Conservation (phyloP, 805 yeast species). For the Starmera amethionina region DNA sequence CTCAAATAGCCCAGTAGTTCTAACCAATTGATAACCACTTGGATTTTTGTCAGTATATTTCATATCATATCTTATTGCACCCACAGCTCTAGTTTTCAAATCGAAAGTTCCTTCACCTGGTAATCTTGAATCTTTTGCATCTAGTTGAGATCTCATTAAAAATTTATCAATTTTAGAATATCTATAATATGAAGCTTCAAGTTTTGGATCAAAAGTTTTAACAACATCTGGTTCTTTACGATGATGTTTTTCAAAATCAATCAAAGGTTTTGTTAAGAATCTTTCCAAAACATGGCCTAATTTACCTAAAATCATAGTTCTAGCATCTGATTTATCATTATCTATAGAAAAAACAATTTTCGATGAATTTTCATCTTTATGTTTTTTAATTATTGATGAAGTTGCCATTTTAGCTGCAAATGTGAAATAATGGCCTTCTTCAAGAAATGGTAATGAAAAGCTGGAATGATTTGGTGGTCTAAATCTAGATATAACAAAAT, state of each 20-base stretch:
- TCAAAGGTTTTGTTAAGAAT: constrained; percentile 51
- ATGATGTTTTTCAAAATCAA: constrained; percentile 34
- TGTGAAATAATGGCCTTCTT: constrained; percentile 26
- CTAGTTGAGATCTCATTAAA: constrained; percentile 83
- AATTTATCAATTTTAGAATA: constrained; percentile 63
- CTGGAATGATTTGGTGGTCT: constrained; percentile 40
- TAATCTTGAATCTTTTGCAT: constrained; percentile 62
- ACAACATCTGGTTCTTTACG: constrained; percentile 7
- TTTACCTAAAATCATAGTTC: constrained; percentile 57
- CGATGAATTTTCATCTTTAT: constrained; percentile 11
- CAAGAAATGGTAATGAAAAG: constrained; percentile 33
- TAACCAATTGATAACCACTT: constrained; percentile 58
- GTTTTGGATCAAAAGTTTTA: constrained; percentile 3
- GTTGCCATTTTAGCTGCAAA: constrained; percentile 41
- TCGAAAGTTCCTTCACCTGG: constrained; percentile 94
- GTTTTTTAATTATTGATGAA: constrained; percentile 43
- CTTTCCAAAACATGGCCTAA: constrained; percentile 78
- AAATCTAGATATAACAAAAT: constrained; percentile 54
- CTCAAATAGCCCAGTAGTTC: constrained; percentile 55
- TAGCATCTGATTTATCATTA: constrained; percentile 56
- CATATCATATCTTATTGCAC: constrained; percentile 74
- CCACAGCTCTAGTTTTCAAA: constrained; percentile 83
- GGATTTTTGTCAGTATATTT: constrained; percentile 28
- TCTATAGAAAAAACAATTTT: constrained; percentile 49
- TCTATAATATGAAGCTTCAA: constrained; percentile 42